Percentiles rank a stretch among this genome's conserved stretches.
Conservation (phyloP, 371 early-diverging fungal species). For the Lichtheimia ramosa region DNA sequence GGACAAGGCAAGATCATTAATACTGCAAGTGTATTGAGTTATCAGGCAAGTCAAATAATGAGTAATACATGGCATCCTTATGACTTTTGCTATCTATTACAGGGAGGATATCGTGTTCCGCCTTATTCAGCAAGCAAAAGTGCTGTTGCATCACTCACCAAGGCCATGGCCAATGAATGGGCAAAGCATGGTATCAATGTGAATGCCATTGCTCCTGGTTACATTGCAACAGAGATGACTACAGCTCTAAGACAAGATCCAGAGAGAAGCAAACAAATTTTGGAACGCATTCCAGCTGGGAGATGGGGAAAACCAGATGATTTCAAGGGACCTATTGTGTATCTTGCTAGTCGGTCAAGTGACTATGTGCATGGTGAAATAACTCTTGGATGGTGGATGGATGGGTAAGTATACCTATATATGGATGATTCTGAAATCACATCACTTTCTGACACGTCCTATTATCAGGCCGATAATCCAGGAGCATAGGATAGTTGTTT, state of each 20-base stretch:
- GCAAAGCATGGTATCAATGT: conserved; percentile 45
- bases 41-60: conserved; percentile 9
- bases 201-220: conserved; percentile 60
- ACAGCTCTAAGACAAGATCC: conserved; percentile 25
- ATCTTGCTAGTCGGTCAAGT: conserved; percentile 36
- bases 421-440: no score
- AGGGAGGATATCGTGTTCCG: conserved; percentile 24
- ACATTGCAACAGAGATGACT: conserved; percentile 56
- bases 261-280: conserved; percentile 19
- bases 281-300: conserved; percentile 40
- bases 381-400: conserved; percentile 53
- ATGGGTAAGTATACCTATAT: conserved; percentile 21
- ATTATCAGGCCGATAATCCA: no score
- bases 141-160: conserved; percentile 58
- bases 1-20: conserved; percentile 29
- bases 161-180: conserved; percentile 66
- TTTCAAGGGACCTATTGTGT: conserved; percentile 45
- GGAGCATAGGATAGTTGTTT: no score
- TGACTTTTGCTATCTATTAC: background rate
- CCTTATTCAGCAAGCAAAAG: conserved; percentile 62
- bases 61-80: background rate
- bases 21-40: conserved; percentile 30
- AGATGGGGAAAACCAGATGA: conserved; percentile 52
- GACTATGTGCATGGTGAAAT: conserved; percentile 51
- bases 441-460: no score